Base-by-base conservation (phyloP, 1,284 basidiomycete species). In the Cystobasidiaceae sp. region DNA sequence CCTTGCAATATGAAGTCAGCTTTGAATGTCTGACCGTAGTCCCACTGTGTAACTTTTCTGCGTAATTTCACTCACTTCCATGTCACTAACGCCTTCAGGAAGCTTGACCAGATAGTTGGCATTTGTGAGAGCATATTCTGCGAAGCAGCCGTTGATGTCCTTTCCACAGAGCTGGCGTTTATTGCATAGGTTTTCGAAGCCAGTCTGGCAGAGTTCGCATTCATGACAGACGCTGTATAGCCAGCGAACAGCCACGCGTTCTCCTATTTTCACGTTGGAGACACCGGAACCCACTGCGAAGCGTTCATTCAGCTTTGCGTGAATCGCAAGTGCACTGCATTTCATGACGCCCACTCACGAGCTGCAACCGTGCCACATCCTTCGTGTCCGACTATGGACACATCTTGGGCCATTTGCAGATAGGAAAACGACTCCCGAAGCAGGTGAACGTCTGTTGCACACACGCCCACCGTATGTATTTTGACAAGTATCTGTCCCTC, bases 21-120 rank as follows among this genome's bases (percentile, higher is more conserved):
- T 39, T n/a, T 39, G 37, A 39, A n/a, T n/a, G n/a, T 39, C 37
- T 39, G 11, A 11, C 11, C 37, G 37, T 11, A n/a, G n/a, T 39
- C n/a, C 37, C 37, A n/a, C 37, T 11, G 11, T n/a, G 11, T 11
- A 39, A 11, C 54, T n/a, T n/a, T n/a, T n/a, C n/a, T n/a, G n/a
- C n/a, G n/a, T n/a, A 43, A 45, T 9, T 13, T 58, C 59, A 3
- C 68, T 69, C 0, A 69, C 70, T 1, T 64, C n/a, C 19, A 63
- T 67, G 39, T 72, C 51, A 23, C 49, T 32, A 9, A 72, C 45
- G 3, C 68, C 67, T 4, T 70, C 68, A n/a, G 70, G 70, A n/a
- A 71, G 66, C 8, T 66, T 68, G 9, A 67, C 68, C 2, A 55
- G 55, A 51, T 68, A 68, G 15, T 56, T 33, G 8, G 67, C 67